phyloP scores from a whole-genome alignment of 805 yeast genomes.

The Lipomyces orientalis region DNA sequence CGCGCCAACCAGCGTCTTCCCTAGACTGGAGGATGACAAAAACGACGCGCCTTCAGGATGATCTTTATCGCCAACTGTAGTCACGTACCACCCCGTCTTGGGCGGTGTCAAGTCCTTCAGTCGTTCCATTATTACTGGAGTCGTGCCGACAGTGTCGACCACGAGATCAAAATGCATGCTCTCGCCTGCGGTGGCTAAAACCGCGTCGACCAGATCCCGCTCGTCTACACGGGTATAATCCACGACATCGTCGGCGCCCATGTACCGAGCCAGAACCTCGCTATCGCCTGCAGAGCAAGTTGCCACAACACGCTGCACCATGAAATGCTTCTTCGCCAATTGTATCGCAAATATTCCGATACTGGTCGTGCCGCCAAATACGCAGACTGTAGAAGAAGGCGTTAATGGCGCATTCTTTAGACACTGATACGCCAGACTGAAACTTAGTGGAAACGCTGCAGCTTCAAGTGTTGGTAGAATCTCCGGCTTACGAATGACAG shows the following conservation, averaged over 20 bases:
- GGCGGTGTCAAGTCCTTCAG: conserved; percentile 53
- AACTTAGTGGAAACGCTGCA: conserved; percentile 68
- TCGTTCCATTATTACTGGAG: conserved; percentile 53
- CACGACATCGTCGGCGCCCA: conserved; percentile 65
- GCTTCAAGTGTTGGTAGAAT: conserved; percentile 60
- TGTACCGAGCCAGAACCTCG: conserved; percentile 49
- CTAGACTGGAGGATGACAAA: conserved; percentile 20
- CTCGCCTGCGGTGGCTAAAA: conserved; percentile 40
- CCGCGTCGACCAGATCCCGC: conserved; percentile 39
- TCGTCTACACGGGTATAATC: conserved; percentile 60
- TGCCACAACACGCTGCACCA: conserved; percentile 59
- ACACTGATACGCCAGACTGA: conserved; percentile 63
- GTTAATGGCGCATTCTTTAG: conserved; percentile 49
- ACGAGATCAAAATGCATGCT: conserved; percentile 59
- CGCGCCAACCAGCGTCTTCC: conserved; percentile 42
- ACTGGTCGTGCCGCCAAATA: conserved; percentile 76
- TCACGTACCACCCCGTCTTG: conserved; percentile 56
- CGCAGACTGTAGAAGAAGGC: conserved; percentile 57
- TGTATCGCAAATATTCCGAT: conserved; percentile 66
- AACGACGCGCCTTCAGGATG: conserved; percentile 43
- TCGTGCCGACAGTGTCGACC: conserved; percentile 69
- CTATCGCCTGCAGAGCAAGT: conserved; percentile 59
- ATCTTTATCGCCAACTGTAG: conserved; percentile 64
- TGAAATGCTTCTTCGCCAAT: conserved; percentile 56
- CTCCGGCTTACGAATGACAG: conserved; percentile 55